Conservation (phyloP, 805 yeast genomes). For the Teunomyces panamensis region DNA sequence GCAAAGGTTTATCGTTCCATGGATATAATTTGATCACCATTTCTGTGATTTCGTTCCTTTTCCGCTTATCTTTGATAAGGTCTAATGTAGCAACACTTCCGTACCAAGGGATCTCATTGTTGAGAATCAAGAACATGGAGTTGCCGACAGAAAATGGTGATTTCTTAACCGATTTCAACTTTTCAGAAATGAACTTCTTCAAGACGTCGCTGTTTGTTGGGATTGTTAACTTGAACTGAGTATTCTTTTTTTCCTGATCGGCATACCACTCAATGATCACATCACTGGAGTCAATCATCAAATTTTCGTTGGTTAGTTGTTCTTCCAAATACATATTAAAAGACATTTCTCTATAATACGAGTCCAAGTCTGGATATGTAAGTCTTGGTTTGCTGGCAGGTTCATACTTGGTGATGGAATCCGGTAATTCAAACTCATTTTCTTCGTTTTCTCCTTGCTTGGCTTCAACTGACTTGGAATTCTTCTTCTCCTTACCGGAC, state of each 20-base stretch:
- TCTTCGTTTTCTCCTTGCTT: neutral
- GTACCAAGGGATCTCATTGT: constrained; percentile 55
- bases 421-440: neutral
- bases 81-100: constrained; percentile 50
- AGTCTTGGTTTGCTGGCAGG: constrained; percentile 33
- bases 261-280: constrained; percentile 52
- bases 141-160: constrained; percentile 60
- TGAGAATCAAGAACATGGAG: constrained; percentile 52
- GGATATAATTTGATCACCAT: constrained; percentile 50
- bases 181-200: constrained; percentile 47
- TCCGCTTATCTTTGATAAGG: constrained; percentile 9
- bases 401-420: constrained; percentile 4
- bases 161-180: constrained; percentile 50
- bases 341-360: constrained; percentile 58
- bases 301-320: constrained; percentile 39
- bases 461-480: neutral
- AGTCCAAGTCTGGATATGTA: constrained; percentile 46
- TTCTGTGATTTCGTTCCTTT: constrained; percentile 23
- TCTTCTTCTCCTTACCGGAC: no score
- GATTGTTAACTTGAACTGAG: constrained; percentile 42
- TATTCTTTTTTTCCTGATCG: constrained; percentile 41
- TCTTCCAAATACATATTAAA: constrained; percentile 65
- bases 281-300: constrained; percentile 35
- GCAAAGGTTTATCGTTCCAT: constrained; percentile 57
- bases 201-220: constrained; percentile 48